A percentile compares a stretch with the other conserved stretches of the same genome.
These are phyloP conservation scores for Haematococcus sp. DNA, from an alignment of 139 green algal species.

Conservation along the genomic window DNA sequence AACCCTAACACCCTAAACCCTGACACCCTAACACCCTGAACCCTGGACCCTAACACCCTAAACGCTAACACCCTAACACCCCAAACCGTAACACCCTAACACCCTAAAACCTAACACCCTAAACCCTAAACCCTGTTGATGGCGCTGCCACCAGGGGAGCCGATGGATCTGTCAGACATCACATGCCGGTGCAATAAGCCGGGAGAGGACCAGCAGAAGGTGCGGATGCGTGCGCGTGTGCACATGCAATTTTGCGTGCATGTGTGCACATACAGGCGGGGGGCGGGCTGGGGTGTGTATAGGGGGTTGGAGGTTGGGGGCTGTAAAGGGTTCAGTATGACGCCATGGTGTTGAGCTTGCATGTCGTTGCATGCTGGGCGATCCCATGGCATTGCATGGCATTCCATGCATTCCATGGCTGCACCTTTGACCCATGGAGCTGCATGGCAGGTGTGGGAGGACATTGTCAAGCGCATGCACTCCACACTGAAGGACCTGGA, in stretches of 20 bases:
- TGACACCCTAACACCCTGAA: too few species aligned
- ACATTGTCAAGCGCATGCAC: constrained; percentile 23
- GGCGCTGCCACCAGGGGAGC: constrained; percentile 20
- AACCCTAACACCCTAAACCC: too few species aligned
- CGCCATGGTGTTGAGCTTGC: too few species aligned
- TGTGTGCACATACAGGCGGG: neutral
- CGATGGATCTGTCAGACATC: constrained; percentile 21
- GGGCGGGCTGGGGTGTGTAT: neutral
- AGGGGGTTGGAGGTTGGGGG: neutral
- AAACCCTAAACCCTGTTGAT: too few species aligned
- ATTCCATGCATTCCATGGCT: too few species aligned
- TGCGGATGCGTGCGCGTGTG: neutral
- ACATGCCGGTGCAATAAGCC: constrained; percentile 19
- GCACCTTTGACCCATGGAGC: too few species aligned
- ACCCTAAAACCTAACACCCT: too few species aligned
- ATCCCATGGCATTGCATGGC: too few species aligned
- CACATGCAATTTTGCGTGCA: neutral
- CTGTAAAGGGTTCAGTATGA: neutral
- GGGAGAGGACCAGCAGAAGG: constrained; percentile 22
- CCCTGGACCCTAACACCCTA: too few species aligned
- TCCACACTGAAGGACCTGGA: constrained; percentile 10
- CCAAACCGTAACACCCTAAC: too few species aligned
- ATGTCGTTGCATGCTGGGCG: too few species aligned
- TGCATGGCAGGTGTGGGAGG: constrained; percentile 27
- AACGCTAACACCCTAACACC: too few species aligned